These are phyloP conservation scores for Fusarium ramigenum DNA, from an alignment of 2,329 filamentous ascomycete genomes.

Conservation along the genomic window DNA sequence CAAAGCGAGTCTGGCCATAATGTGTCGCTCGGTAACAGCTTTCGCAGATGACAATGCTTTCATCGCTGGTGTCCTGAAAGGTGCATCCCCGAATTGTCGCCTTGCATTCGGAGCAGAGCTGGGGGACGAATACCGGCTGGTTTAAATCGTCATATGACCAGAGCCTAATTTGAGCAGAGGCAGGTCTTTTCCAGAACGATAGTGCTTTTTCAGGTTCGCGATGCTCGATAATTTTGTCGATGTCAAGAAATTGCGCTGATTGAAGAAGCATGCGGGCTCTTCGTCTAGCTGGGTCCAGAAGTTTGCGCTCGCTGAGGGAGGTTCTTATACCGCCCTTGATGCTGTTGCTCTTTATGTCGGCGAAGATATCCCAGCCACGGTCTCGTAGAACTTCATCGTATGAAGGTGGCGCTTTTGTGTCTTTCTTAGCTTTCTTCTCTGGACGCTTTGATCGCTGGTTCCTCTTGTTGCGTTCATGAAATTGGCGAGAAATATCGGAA, in stretches of 20 bases:
- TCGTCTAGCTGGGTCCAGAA: constrained; percentile 15
- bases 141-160: constrained; percentile 11
- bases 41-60: constrained; percentile 44
- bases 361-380: constrained; percentile 38
- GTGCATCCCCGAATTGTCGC: constrained; percentile 37
- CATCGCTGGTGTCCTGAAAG: constrained; percentile 29
- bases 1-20: constrained; percentile 41
- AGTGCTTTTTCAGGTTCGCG: constrained; percentile 37
- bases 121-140: constrained; percentile 31
- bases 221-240: constrained; percentile 52
- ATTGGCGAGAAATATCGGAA: constrained; percentile 43
- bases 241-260: constrained; percentile 48
- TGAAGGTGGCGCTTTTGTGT: constrained; percentile 16
- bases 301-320: constrained; percentile 5
- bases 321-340: constrained; percentile 8
- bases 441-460: background rate
- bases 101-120: constrained; percentile 31
- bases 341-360: constrained; percentile 35
- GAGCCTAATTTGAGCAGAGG: constrained; percentile 37
- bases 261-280: constrained; percentile 47
- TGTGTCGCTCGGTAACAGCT: constrained; percentile 46
- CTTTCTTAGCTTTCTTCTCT: background rate
- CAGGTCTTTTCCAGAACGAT: constrained; percentile 40
- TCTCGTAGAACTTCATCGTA: constrained; percentile 36
- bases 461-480: constrained; percentile 40